phyloP scores from a whole-genome alignment of 2,329 filamentous ascomycete species.

The Pseudogymnoascus sp. region DNA sequence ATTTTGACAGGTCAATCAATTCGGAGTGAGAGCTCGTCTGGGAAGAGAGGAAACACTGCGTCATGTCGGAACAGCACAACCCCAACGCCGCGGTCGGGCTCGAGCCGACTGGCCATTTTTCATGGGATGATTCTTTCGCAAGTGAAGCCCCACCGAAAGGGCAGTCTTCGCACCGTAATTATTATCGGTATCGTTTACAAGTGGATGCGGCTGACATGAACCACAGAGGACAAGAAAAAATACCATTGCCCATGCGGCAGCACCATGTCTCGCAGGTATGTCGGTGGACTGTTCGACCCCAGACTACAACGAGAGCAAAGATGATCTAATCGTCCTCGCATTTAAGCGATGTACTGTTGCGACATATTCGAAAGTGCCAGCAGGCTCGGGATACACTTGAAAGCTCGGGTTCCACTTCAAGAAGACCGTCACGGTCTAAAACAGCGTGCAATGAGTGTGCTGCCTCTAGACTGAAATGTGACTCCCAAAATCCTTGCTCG shows the following conservation, averaged over 20 bases:
- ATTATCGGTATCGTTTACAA: background rate
- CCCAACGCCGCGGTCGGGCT: background rate
- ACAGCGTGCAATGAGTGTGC: background rate
- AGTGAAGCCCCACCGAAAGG: background rate
- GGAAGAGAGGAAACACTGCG: background rate
- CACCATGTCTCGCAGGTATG: background rate
- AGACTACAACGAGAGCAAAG: background rate
- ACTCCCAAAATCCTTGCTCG: background rate
- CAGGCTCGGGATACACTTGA: background rate
- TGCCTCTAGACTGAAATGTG: background rate
- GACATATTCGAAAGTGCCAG: background rate
- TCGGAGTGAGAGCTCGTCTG: background rate
- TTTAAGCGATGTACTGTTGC: background rate
- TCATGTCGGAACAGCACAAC: background rate
- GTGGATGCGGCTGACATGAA: background rate
- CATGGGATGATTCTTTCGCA: background rate
- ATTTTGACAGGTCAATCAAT: background rate
- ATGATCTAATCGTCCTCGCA: background rate
- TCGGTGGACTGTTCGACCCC: background rate
- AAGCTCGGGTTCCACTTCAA: background rate
- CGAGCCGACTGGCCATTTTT: background rate
- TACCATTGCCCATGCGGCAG: constrained; percentile 1
- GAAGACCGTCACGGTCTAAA: background rate
- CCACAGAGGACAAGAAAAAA: background rate
- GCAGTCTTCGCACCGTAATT: background rate